A percentile compares a stretch with the other conserved stretches of the same genome.
These are phyloP conservation scores for Paradendryphiella salina DNA, from an alignment of 2,329 filamentous ascomycete genomes.

Conservation along the genomic window DNA sequence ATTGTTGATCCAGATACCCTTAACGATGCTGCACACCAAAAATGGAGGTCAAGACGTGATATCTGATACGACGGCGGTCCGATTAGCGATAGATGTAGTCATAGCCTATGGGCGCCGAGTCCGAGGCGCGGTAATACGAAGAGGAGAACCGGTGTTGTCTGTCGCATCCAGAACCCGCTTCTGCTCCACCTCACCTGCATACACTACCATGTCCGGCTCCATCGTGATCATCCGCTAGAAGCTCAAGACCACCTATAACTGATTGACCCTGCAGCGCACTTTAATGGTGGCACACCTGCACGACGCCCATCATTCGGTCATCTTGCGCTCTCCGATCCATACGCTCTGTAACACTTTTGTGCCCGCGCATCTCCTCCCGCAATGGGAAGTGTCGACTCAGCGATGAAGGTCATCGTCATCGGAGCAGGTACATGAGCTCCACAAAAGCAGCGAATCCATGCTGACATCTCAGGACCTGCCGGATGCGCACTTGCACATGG, in stretches of 20 bases:
- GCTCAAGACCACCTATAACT: not conserved
- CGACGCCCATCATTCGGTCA: not conserved
- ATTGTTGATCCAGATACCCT: not conserved
- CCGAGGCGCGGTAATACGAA: constrained; percentile 4
- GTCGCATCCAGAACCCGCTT: constrained; percentile 9
- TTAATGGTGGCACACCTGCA: not conserved
- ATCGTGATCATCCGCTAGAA: constrained; percentile 9
- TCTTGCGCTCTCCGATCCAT: not conserved
- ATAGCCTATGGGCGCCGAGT: not conserved
- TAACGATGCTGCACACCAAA: too few relatives aligned
- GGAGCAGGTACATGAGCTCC: constrained; percentile 24
- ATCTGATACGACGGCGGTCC: too few relatives aligned
- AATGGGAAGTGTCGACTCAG: constrained; percentile 5
- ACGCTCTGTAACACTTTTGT: not conserved
- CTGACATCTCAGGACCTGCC: constrained; percentile 42
- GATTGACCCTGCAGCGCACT: not conserved
- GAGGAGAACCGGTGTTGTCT: constrained; percentile 28
- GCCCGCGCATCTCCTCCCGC: not conserved
- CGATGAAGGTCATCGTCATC: constrained; percentile 31
- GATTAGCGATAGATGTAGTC: too few relatives aligned
- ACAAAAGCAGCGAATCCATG: not conserved
- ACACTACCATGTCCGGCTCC: not conserved
- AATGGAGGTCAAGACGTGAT: too few relatives aligned
- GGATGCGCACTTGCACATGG: constrained; percentile 50
- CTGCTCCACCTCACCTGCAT: constrained; percentile 13